Evolutionary conservation across 2,329 filamentous ascomycete genomes (phyloP), one percentile per base, ranked within the genome.

Genomic region (Metarhizium sp.): DNA sequence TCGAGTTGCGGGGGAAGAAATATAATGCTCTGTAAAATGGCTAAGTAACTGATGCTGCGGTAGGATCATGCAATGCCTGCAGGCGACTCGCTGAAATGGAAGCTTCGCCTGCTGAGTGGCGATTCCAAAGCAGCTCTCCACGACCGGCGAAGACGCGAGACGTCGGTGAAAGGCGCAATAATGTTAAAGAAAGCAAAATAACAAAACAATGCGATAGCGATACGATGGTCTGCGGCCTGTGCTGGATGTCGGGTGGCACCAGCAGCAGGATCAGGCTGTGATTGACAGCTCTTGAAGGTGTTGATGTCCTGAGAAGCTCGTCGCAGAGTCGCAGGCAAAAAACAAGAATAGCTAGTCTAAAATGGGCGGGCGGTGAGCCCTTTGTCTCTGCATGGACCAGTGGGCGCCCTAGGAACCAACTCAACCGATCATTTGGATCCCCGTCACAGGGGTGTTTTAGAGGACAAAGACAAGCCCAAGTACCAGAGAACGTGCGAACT

Each of bases 241-340:
- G 57, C 54, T 57, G 55, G 57, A 25, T 48, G 13, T 50, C 18
- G 38, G 14, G 38, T 45, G 49, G 42, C 25, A 47, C 52, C 52
- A 54, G 52, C 52, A 43, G 50, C 52, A 50, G 55, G 52, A 51
- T 51, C 13, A 25, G 30, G 18, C n/a, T 42, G 45, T 45, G 32
- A 36, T 20, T 10, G 36, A 36, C 36, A 45, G 54, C 30, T 53
- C 40, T 20, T 36, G 16, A 48, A 25, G 34, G 32, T 42, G 42
- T 54, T 57, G 59, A 32, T 25, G 48, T 46, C 55, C 47, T 42
- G 40, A 50, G 45, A 55, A 56, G 56, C 61, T 61, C 34, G 57
- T 60, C 49, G 65, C 50, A 52, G 54, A 55, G 54, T 55, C 36
- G 56, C 50, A 53, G 59, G 60, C 60, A 61, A 57, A 61, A 61